Percentiles rank a stretch among this genome's conserved stretches.
phyloP scores from a whole-genome alignment of 2,329 filamentous ascomycete genomes.

The Capronia epimyces region DNA sequence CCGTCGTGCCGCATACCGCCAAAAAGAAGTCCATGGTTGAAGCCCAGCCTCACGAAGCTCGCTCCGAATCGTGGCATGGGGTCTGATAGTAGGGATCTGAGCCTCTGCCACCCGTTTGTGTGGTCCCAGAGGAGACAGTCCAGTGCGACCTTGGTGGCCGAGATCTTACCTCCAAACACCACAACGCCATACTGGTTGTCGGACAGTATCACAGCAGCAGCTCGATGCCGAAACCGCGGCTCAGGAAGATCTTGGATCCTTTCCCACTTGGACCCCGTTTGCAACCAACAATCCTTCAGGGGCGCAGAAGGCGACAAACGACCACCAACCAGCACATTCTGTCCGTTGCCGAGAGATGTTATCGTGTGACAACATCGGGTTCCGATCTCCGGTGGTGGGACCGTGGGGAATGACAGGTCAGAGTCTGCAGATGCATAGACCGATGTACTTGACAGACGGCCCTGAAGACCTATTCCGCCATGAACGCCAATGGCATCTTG shows the following conservation, averaged over 20 bases:
- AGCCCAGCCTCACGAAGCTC: slow-evolving; percentile 39
- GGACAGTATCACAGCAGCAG: slow-evolving; percentile 43
- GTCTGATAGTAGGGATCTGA: slow-evolving; percentile 34
- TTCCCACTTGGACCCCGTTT: slow-evolving; percentile 59
- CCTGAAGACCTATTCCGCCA: slow-evolving; percentile 43
- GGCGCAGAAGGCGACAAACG: slow-evolving; percentile 67
- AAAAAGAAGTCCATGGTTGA: slow-evolving; percentile 57
- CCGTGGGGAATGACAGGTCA: slow-evolving; percentile 44
- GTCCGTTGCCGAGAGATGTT: slow-evolving; percentile 56
- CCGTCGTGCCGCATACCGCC: slow-evolving; percentile 68
- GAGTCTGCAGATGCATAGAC: slow-evolving; percentile 45
- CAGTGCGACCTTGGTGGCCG: slow-evolving; percentile 45
- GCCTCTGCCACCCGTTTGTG: slow-evolving; percentile 47
- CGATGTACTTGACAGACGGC: slow-evolving; percentile 44
- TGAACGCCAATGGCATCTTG: slow-evolving; percentile 36
- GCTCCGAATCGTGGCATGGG: slow-evolving; percentile 54
- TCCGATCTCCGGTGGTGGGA: slow-evolving; percentile 37
- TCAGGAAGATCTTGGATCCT: slow-evolving; percentile 59
- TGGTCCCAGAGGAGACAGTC: slow-evolving; percentile 53
- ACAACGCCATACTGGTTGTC: slow-evolving; percentile 45
- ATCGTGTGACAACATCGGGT: slow-evolving; percentile 69
- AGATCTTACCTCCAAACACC: slow-evolving; percentile 58
- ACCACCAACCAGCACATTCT: slow-evolving; percentile 67
- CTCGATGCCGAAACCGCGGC: slow-evolving; percentile 71
- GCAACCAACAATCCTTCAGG: slow-evolving; percentile 70